Base-by-base conservation (phyloP, 73 alveolate species). In the Blepharisma japonicum region DNA sequence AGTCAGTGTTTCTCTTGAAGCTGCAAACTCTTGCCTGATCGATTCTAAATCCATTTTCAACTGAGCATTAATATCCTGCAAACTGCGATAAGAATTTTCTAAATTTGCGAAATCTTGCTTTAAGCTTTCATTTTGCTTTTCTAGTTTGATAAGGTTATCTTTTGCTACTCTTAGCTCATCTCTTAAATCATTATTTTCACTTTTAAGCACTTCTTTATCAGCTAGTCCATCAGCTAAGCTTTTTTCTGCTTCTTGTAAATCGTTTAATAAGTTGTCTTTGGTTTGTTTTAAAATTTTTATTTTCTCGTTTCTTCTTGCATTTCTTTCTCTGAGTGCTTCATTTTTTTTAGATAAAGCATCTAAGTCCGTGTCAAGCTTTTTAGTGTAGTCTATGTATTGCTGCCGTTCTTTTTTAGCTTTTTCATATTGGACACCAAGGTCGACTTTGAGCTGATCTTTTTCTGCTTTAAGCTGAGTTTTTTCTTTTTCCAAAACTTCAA, bases 251-350 rank as follows among this genome's bases (percentile, higher is more conserved):
- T 61, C 74, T 61, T 61, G 14, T 9, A 61, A 14, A 61, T 61
- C 74, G 23, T 25, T 61, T 8, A 61, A 39, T 39, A 61, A 14
- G 5, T 25, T 61, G 11, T 61, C 74, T 14, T 61, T 61, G 38
- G 14, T 39, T 61, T 61, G 14, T 5, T 61, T 61, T 25, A 61
- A 25, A 20, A 8, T 61, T 14, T 14, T 39, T 8, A 61, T 61
- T 61, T 61, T 61, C 23, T 61, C 74, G 46, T 61, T 39, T 5
- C 74, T 61, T 61, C 74, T 61, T 18, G 18, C 50, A n/a, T 14
- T 39, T 61, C 74, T 14, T n/a, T 61, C 74, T 18, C 46, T n/a
- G 46, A 61, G 74, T 9, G 74, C 11, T 61, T 61, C 74, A 61
- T 61, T 61, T 5, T 61, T 61, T 25, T 61, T 61, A 1, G 14